Percentiles rank a stretch among this genome's conserved stretches.
Evolutionary conservation across 2,329 filamentous ascomycete species (phyloP).

Genomic region (Hypomyces perniciosus): DNA sequence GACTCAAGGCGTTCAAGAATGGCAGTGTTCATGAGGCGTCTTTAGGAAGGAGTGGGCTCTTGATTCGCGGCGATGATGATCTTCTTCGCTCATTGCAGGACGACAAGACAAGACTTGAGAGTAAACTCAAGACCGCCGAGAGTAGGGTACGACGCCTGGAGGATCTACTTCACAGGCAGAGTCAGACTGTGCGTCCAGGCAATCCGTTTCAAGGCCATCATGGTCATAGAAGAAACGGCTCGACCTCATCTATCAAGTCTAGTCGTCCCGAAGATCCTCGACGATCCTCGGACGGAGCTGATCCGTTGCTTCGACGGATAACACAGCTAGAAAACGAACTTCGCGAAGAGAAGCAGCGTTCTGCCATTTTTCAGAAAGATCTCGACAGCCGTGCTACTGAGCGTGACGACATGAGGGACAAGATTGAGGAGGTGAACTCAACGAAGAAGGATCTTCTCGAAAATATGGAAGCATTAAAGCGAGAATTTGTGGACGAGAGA

Average conservation of each 20-base stretch:
- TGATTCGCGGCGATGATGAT: slow-evolving; percentile 85
- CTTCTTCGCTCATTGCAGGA: slow-evolving; percentile 70
- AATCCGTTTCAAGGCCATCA: slow-evolving; percentile 50
- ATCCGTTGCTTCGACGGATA: slow-evolving; percentile 43
- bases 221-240: slow-evolving; percentile 44
- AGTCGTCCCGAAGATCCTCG: slow-evolving; percentile 39
- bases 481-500: slow-evolving; percentile 80
- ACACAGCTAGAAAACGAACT: slow-evolving; percentile 73
- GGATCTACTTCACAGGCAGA: slow-evolving; percentile 83
- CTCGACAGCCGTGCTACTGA: slow-evolving; percentile 51
- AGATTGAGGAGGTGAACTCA: slow-evolving; percentile 78
- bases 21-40: slow-evolving; percentile 90
- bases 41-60: slow-evolving; percentile 76
- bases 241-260: slow-evolving; percentile 43
- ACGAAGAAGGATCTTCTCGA: slow-evolving; percentile 91
- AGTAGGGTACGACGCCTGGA: slow-evolving; percentile 88
- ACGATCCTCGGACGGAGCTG: slow-evolving; percentile 41
- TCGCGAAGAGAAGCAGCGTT: slow-evolving; percentile 62
- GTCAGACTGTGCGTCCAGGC: slow-evolving; percentile 49
- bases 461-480: slow-evolving; percentile 88
- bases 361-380: slow-evolving; percentile 63
- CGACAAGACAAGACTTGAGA: slow-evolving; percentile 71
- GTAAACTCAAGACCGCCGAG: slow-evolving; percentile 72
- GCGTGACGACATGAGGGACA: slow-evolving; percentile 57
- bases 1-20: slow-evolving; percentile 91